phyloP scores from a whole-genome alignment of 371 early-diverging fungal genomes.

The Circinella minor region DNA sequence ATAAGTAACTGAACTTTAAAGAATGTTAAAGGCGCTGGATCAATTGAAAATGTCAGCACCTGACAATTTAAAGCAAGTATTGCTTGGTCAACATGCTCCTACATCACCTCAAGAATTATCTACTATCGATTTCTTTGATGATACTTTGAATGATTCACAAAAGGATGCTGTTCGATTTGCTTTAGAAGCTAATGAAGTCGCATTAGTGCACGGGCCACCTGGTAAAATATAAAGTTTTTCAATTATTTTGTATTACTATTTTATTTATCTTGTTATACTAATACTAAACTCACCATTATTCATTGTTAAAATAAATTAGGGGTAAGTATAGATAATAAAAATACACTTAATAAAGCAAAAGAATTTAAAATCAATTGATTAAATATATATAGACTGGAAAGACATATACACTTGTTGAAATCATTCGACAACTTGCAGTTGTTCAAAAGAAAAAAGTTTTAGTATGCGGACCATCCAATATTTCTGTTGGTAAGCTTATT shows the following conservation, averaged over 20 bases:
- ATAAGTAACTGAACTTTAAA: background rate
- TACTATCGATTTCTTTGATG: conserved; percentile 60
- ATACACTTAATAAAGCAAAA: too few relatives aligned
- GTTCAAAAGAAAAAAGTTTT: conserved; percentile 71
- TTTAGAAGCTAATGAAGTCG: conserved; percentile 66
- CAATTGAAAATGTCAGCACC: conserved; percentile 28
- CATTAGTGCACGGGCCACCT: conserved; percentile 90
- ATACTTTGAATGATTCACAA: conserved; percentile 78
- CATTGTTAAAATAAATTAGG: background rate
- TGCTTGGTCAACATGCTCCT: conserved; percentile 31
- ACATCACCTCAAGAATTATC: conserved; percentile 22
- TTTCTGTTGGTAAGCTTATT: conserved; percentile 76
- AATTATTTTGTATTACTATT: too few relatives aligned
- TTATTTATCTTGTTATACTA: background rate
- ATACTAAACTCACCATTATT: background rate
- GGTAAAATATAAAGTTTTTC: conserved; percentile 37
- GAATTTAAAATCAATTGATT: too few relatives aligned
- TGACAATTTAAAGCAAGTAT: conserved; percentile 28
- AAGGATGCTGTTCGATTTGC: conserved; percentile 75
- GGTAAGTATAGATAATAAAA: background rate
- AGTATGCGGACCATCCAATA: conserved; percentile 95
- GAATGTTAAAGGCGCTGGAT: conserved; percentile 51
- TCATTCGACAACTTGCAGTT: conserved; percentile 79
- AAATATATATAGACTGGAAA: conserved; percentile 78
- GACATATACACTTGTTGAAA: conserved; percentile 89